Evolutionary conservation across 306 rosid genomes (phyloP).

Genomic region (Rosa lucieae): DNA sequence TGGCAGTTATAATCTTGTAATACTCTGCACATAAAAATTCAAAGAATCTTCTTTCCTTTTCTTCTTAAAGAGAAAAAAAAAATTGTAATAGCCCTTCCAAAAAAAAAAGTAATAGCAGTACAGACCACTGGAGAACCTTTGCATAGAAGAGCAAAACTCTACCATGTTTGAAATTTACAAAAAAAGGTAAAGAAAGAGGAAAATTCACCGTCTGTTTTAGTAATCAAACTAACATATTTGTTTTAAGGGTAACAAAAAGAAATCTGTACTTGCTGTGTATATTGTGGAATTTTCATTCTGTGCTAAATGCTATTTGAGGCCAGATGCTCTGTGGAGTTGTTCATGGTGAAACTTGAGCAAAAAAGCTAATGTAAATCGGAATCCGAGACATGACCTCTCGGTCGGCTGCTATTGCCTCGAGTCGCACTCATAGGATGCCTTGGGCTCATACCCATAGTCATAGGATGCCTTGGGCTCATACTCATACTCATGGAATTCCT

Average conservation of each 20-base stretch:
- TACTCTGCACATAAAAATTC: background rate
- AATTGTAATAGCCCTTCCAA: background rate
- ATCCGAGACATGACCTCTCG: conserved; percentile 38
- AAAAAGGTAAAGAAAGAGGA: background rate
- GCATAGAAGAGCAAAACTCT: conserved; percentile 6
- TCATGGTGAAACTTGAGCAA: background rate
- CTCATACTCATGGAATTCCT: background rate
- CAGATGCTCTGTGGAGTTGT: conserved; percentile 5
- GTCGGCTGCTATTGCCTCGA: conserved; percentile 30
- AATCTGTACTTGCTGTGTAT: background rate
- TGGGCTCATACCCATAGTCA: conserved; percentile 16
- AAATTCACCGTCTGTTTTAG: background rate
- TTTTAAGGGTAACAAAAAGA: conserved; percentile 14
- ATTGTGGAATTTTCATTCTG: background rate
- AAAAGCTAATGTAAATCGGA: conserved; percentile 32
- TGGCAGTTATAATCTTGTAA: background rate
- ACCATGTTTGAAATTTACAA: background rate
- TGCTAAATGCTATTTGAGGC: conserved; percentile 5
- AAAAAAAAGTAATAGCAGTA: background rate
- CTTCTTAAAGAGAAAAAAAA: background rate
- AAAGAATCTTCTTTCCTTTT: background rate
- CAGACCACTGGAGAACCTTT: background rate
- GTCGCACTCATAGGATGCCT: background rate
- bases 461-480: conserved; percentile 21
- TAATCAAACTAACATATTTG: background rate